Conservation (phyloP, 2,329 filamentous ascomycete species). For the Cladosporium sp. region DNA sequence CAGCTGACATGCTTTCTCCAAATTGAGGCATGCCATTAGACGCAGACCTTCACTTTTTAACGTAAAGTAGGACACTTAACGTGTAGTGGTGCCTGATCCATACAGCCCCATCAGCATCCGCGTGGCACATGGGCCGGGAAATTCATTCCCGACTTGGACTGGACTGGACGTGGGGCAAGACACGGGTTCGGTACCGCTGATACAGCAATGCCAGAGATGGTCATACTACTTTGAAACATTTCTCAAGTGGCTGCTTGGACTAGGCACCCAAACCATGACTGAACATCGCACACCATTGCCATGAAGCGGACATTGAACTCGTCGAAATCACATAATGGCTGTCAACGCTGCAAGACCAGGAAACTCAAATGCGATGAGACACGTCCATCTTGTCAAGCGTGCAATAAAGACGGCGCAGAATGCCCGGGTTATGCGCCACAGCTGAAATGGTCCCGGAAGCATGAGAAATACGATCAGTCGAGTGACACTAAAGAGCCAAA, state of each 20-base stretch:
- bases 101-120: background rate
- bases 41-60: background rate
- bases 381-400: constrained; percentile 45
- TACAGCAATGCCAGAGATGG: background rate
- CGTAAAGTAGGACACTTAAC: background rate
- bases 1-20: background rate
- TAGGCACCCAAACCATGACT: background rate
- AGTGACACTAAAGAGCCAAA: constrained; percentile 7
- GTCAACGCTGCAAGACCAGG: constrained; percentile 13
- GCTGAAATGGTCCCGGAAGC: constrained; percentile 51
- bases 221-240: background rate
- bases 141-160: constrained; percentile 5
- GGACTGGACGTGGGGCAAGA: constrained; percentile 5
- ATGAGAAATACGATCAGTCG: constrained; percentile 45
- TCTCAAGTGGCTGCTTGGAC: background rate
- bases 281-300: background rate
- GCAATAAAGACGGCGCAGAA: constrained; percentile 43
- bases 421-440: constrained; percentile 51
- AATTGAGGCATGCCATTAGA: background rate
- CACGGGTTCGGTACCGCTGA: background rate
- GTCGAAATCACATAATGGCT: constrained; percentile 33
- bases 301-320: constrained; percentile 31
- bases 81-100: background rate
- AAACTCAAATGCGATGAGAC: constrained; percentile 47
- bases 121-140: background rate